A percentile compares a stretch with the other conserved stretches of the same genome.
Evolutionary conservation across 2,329 filamentous ascomycete species (phyloP).

Genomic region (Lasiodiplodia sp.): DNA sequence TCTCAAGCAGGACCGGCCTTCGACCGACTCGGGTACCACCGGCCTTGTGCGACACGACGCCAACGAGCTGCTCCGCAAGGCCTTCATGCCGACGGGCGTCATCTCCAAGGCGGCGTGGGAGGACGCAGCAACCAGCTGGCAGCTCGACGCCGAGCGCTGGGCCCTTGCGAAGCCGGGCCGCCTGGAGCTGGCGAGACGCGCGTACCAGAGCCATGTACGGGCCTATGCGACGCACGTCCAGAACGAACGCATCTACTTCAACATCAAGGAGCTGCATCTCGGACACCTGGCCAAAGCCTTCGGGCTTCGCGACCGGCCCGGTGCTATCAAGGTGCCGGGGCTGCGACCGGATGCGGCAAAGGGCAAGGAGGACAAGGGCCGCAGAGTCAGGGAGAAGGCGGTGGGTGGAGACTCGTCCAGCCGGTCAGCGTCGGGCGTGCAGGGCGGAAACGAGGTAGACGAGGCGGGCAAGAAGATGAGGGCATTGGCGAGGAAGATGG

Average conservation of each 20-base stretch:
- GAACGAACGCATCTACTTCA: conserved; percentile 84
- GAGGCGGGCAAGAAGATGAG: conserved; percentile 65
- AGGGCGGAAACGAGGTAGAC: conserved; percentile 49
- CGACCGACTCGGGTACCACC: conserved; percentile 37
- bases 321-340: conserved; percentile 70
- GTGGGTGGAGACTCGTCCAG: neutral
- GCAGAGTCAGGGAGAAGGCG: conserved; percentile 42
- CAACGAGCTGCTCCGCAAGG: conserved; percentile 72
- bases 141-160: conserved; percentile 72
- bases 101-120: conserved; percentile 61
- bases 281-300: conserved; percentile 96
- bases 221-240: conserved; percentile 94
- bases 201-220: conserved; percentile 89
- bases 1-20: conserved; percentile 56
- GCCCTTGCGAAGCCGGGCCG: conserved; percentile 69
- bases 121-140: conserved; percentile 70
- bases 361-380: conserved; percentile 46
- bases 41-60: conserved; percentile 65
- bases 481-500: conserved; percentile 37
- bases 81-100: conserved; percentile 55
- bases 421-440: conserved; percentile 28
- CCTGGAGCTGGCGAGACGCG: conserved; percentile 81
- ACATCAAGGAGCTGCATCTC: conserved; percentile 88
- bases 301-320: conserved; percentile 85
- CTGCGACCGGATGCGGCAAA: conserved; percentile 43